phyloP scores from a whole-genome alignment of 495 filamentous ascomycete genomes.

The Xylaria longipes region DNA sequence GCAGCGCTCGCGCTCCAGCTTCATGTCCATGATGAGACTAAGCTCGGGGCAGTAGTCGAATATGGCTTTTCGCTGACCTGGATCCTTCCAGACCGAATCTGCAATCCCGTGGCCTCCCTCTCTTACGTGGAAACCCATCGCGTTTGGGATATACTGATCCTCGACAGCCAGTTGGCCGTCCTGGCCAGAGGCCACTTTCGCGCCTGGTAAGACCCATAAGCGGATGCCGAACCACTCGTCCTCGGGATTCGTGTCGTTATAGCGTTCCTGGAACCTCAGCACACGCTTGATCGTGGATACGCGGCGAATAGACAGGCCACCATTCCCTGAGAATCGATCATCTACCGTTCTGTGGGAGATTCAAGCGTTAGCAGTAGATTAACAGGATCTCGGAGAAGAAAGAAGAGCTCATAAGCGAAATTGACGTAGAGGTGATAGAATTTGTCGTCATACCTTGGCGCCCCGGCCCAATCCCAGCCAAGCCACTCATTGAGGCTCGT shows the following conservation, averaged over 20 bases:
- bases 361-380: conserved; percentile 21
- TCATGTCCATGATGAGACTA: conserved; percentile 37
- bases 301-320: conserved; percentile 57
- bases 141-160: conserved; percentile 49
- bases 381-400: not conserved
- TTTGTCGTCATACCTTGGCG: conserved; percentile 44
- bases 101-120: conserved; percentile 45
- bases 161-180: conserved; percentile 54
- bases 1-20: conserved; percentile 54
- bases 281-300: conserved; percentile 50
- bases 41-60: conserved; percentile 59
- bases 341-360: conserved; percentile 23
- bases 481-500: conserved; percentile 56
- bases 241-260: conserved; percentile 53
- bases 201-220: conserved; percentile 50
- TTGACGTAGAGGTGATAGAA: not conserved
- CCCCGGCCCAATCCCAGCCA: conserved; percentile 55
- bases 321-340: conserved; percentile 55
- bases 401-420: not conserved
- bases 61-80: conserved; percentile 44
- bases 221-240: conserved; percentile 59
- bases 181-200: conserved; percentile 47
- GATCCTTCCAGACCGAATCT: conserved; percentile 51
- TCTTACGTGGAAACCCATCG: conserved; percentile 58
- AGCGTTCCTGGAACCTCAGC: conserved; percentile 50